phyloP scores from a whole-genome alignment of 2,329 filamentous ascomycete species.

The Aspergillus ochraceoroseus region DNA sequence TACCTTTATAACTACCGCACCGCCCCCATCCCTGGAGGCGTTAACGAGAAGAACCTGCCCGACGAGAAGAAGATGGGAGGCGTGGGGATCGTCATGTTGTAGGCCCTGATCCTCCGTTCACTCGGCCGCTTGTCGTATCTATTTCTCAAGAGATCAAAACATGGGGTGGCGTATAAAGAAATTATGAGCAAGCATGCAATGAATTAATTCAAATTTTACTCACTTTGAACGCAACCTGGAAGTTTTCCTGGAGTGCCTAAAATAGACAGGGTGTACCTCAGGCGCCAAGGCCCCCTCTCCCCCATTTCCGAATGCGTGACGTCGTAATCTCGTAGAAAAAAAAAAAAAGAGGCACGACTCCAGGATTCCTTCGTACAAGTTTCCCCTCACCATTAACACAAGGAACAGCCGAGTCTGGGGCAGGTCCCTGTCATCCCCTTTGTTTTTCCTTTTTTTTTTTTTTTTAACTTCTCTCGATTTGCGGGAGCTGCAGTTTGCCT shows the following conservation, averaged over 20 bases:
- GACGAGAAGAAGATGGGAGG: conserved; percentile 77
- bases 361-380: neutral
- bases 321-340: conserved; percentile 11
- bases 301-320: conserved; percentile 15
- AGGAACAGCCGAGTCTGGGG: no score
- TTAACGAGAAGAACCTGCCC: conserved; percentile 71
- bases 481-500: no score
- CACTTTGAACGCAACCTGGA: no score
- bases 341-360: no score
- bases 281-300: conserved; percentile 15
- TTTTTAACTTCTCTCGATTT: no score
- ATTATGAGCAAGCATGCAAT: conserved; percentile 1
- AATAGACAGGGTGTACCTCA: conserved; percentile 12
- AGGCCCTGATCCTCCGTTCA: conserved; percentile 21
- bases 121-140: conserved; percentile 6
- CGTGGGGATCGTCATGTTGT: conserved; percentile 82
- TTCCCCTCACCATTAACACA: conserved; percentile 8
- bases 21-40: conserved; percentile 75
- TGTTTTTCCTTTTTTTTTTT: no score
- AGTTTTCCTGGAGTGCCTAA: no score
- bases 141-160: conserved; percentile 45
- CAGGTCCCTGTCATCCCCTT: neutral
- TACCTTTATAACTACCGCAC: conserved; percentile 97
- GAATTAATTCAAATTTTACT: no score
- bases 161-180: neutral